Evolutionary conservation across 2,329 filamentous ascomycete species (phyloP).

Genomic region (Colletotrichum noveboracense): DNA sequence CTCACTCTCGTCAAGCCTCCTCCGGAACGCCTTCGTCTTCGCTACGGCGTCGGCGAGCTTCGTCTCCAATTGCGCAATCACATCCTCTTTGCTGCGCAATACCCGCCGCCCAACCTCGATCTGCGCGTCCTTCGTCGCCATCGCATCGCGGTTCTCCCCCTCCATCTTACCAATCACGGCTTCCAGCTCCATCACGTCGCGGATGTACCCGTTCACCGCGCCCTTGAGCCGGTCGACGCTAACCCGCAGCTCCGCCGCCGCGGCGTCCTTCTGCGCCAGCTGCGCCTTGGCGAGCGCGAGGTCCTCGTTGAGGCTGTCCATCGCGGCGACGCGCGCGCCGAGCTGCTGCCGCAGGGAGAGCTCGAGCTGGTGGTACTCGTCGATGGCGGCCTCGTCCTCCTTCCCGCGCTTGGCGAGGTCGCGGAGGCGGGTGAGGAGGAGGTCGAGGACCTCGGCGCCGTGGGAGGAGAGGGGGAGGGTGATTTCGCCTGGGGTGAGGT

Average conservation of each 20-base stretch:
- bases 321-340: constrained; percentile 54
- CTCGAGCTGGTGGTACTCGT: constrained; percentile 65
- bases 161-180: constrained; percentile 55
- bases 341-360: constrained; percentile 62
- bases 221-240: constrained; percentile 55
- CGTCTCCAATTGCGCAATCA: constrained; percentile 47
- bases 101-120: constrained; percentile 37
- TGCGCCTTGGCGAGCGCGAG: constrained; percentile 37
- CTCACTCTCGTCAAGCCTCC: constrained; percentile 42
- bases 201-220: constrained; percentile 57
- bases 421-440: constrained; percentile 56
- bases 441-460: constrained; percentile 60
- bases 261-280: constrained; percentile 41
- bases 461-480: constrained; percentile 55
- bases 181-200: constrained; percentile 61
- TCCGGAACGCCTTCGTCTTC: constrained; percentile 42
- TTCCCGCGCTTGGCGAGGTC: constrained; percentile 50
- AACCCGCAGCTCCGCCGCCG: constrained; percentile 52
- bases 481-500: constrained; percentile 65
- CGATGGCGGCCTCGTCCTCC: constrained; percentile 59
- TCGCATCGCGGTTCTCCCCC: constrained; percentile 34
- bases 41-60: constrained; percentile 46
- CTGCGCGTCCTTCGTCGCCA: constrained; percentile 36
- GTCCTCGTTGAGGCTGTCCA: constrained; percentile 52
- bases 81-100: constrained; percentile 39